Base-by-base conservation (phyloP, 2,329 filamentous ascomycete species). In the Cordyceps javanica region DNA sequence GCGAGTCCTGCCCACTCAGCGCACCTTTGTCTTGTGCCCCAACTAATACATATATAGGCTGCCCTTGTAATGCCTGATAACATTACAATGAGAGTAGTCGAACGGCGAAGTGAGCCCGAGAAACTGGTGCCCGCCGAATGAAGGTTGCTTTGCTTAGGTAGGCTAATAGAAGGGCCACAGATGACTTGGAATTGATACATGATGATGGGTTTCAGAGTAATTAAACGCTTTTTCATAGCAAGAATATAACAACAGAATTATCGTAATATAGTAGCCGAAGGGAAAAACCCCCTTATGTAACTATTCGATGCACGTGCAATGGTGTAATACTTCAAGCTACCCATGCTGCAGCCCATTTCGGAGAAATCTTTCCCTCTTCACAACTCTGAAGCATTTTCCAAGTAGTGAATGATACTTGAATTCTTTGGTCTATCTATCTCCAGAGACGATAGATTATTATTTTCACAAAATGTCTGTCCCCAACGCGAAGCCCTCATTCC, bases 21-120 rank as follows among this genome's bases (percentile, higher is more conserved):
- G n/a, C n/a, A n/a, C n/a, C n/a, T 26, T 1, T 8, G n/a, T 1
- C 2, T 14, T 25, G 1, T 7, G 30, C 1, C 16, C 11, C 9
- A 16, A 10, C 8, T 41, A 2, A 16, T 3, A 14, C 3, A 19
- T 23, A 21, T 11, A 3, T 45, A 55, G 51, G 51, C 51, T 26
- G 51, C 51, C 7, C 13, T 55, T 3, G 39, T 55, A 3, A 55
- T 45, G 28, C 51, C 51, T 1, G 51, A 55, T 11, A 44, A 45
- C 3, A 45, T 55, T 14, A 55, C 39, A 2, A 36, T 55, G 39
- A 16, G 36, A 1, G 38, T 55, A 36, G 19, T 21, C 16, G 51
- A 55, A 16, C 25, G 41, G 9, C 19, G 51, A 36, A 34, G 25
- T n/a, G 4, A 26, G 19, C 19, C 26, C 5, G 39, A 55, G 21